Base-by-base conservation (phyloP, 2,329 filamentous ascomycete species). In the Pseudopyrenochaeta lycopersici region DNA sequence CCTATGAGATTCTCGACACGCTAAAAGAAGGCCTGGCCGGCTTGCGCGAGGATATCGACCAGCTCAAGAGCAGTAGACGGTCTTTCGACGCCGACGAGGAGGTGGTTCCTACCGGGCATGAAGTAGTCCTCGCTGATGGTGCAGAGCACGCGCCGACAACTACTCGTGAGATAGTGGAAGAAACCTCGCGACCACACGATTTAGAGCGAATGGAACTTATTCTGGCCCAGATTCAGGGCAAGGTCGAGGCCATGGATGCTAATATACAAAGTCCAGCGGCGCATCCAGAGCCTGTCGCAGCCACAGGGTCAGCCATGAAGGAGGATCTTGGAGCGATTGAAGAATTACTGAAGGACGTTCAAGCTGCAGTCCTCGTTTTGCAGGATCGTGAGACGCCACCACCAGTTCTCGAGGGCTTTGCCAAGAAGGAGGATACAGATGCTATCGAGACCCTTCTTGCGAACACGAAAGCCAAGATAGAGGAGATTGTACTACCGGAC, bases 371-470 rank as follows among this genome's bases (percentile, higher is more conserved):
- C 2, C 46, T 71, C 4, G 42, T 63, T 1, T 40, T 73, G 27
- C 71, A 73, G 43, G 70, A 73, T 23, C 67, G 68, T 2, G 70
- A 72, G 18, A 50, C 52, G 2, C 29, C 60, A 11, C 30, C 64
- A 5, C 58, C 65, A 7, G 49, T 49, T 1, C 44, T 77, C 12
- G 81, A 84, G 42, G 86, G 87, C 32, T 73, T 82, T 2, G 88
- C 89, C 5, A 87, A 83, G 29, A 91, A 91, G 70, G 92, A 97
- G 62, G 93, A 98, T 64, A 91, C 93, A 0, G 87, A 94, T 56
- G 92, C 92, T 10, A 93, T 98, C 53, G 94, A 97, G 75, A 96
- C 90, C 0, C 87, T 98, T 43, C 82, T 98, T 11, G 87, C 90
- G 36, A 97, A 96, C 72, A 93, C 92, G 29, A 97, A 97, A 73